Evolutionary conservation across 2,329 filamentous ascomycete species (phyloP).

Genomic region (Colletotrichum phormii): DNA sequence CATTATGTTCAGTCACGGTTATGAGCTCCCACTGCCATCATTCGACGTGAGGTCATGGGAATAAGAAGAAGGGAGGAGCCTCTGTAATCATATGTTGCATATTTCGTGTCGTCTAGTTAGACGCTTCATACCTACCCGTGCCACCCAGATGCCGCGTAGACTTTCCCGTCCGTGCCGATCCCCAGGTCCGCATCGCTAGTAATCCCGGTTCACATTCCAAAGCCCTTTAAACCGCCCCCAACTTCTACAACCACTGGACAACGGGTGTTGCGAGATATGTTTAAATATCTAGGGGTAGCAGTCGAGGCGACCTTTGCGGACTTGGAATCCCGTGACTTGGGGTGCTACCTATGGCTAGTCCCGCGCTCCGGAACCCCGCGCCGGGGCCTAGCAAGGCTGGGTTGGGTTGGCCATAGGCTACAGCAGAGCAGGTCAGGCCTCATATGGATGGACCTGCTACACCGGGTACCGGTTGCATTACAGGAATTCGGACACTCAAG

Average conservation of each 20-base stretch:
- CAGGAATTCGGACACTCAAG: not conserved
- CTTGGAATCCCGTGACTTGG: not conserved
- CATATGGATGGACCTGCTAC: not conserved
- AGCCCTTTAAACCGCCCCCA: not conserved
- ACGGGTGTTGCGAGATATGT: not conserved
- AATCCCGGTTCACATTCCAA: constrained; percentile 10
- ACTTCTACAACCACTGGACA: not conserved
- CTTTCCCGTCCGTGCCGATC: constrained; percentile 12
- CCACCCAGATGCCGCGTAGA: not conserved
- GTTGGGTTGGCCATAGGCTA: no score
- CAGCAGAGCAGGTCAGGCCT: not conserved
- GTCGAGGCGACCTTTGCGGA: not conserved
- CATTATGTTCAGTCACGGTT: no score
- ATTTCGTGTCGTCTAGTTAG: not conserved
- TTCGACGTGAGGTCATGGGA: no score
- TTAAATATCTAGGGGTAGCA: not conserved
- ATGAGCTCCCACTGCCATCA: no score
- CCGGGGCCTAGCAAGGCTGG: not conserved
- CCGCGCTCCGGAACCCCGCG: not conserved
- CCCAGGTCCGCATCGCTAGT: not conserved
- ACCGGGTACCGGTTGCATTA: not conserved
- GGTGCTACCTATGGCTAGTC: not conserved
- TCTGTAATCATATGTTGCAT: not conserved
- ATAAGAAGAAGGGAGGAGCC: not conserved
- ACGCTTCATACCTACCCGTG: no score